Conservation (phyloP, 208 protist genomes). For the Trichomonas gallinae region DNA sequence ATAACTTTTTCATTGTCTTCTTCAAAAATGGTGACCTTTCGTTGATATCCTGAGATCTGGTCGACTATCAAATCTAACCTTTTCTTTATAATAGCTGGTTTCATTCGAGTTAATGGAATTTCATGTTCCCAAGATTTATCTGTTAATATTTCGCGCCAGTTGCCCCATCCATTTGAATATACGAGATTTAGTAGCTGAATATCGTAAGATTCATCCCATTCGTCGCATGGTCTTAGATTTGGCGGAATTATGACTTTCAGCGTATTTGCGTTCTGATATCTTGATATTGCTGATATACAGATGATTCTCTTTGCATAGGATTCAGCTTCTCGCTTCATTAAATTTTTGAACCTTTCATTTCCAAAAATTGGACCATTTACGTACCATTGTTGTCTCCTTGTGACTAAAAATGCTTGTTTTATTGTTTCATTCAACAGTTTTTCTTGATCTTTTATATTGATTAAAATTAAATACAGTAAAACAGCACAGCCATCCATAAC, state of each 20-base stretch:
- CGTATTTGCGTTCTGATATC: background rate
- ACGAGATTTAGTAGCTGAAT: background rate
- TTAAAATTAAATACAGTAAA: background rate
- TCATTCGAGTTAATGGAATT: background rate
- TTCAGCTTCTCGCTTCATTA: background rate
- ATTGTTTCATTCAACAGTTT: background rate
- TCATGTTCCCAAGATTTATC: background rate
- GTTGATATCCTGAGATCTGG: background rate
- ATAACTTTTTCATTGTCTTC: background rate
- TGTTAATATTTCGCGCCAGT: background rate
- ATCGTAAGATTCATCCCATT: background rate
- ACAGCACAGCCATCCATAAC: background rate
- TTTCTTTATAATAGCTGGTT: background rate
- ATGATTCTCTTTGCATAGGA: background rate
- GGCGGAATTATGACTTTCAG: background rate
- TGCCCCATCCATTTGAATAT: background rate
- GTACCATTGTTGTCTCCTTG: background rate
- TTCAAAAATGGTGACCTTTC: background rate
- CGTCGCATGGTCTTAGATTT: background rate
- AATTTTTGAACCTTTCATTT: background rate
- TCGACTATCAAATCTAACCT: background rate
- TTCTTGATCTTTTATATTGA: background rate
- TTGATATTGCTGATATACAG: background rate
- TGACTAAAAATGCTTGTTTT: background rate
- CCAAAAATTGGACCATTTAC: background rate